Conservation (phyloP, 306 rosid genomes). For the Trifolium dubium region DNA sequence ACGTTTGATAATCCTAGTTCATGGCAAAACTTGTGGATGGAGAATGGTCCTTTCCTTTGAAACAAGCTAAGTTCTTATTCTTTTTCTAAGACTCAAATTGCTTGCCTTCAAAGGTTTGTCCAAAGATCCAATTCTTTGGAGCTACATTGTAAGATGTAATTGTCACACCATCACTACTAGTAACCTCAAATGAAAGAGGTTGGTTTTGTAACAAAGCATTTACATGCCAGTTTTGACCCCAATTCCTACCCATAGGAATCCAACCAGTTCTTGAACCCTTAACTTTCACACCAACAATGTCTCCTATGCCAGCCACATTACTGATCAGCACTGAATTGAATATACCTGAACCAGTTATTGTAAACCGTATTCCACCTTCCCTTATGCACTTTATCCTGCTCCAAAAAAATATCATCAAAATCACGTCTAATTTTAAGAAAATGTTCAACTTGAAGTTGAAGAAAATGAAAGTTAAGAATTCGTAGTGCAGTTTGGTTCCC, state of each 20-base stretch:
- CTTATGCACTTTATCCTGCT: constrained; percentile 74
- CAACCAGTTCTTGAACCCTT: constrained; percentile 94
- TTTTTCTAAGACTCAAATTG: constrained; percentile 61
- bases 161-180: constrained; percentile 66
- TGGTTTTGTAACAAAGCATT: constrained; percentile 80
- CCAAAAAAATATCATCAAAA: neutral
- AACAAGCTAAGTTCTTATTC: constrained; percentile 11
- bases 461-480: too few species aligned
- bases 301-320: constrained; percentile 85
- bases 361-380: constrained; percentile 78
- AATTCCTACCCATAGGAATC: constrained; percentile 95
- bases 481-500: too few species aligned
- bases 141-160: constrained; percentile 78
- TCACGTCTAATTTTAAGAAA: too few species aligned
- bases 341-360: constrained; percentile 68
- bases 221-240: constrained; percentile 98
- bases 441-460: too few species aligned
- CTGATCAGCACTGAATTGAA: constrained; percentile 75
- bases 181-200: constrained; percentile 89
- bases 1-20: constrained; percentile 5
- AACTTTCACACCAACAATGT: constrained; percentile 69
- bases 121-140: constrained; percentile 82
- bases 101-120: constrained; percentile 88
- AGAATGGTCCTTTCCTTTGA: neutral
- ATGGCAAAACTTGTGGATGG: neutral